Evolutionary conservation across 495 filamentous ascomycete genomes (phyloP), one percentile per base, ranked within the genome.

Genomic region (Penicillium chermesinum): DNA sequence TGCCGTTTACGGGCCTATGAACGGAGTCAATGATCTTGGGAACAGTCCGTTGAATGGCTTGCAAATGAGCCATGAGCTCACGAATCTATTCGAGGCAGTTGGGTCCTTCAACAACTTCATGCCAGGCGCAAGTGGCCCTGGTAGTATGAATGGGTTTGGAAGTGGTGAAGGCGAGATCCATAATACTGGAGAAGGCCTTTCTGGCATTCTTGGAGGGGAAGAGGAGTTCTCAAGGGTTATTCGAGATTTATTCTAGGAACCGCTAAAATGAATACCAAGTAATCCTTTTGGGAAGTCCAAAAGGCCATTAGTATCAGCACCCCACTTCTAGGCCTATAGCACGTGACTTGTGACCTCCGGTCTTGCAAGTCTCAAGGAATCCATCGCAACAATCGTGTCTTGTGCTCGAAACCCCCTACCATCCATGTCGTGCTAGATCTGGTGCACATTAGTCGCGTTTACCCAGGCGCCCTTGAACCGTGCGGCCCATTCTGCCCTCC

Each of bases 61-160:
- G 19, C 80, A 83, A 49, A 82, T 83, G 73, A 82, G 75, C 49
- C 66, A 76, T 42, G 80, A 83, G 58, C 66, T 88, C 40, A 86
- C 83, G 5, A 80, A 75, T 59, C 58, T 87, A 17, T 88, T 88
- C 49, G 84, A 88, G 54, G 83, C 82, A 34, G 83, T 81, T n/a
- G 80, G 83, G 2, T 77, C 75, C 7, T 79, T 76, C 50, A 64
- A 69, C 9, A 75, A 63, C 38, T 72, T 75, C 54, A 58, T 78
- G 50, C 58, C 64, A 15, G 56, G 64, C 9, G 61, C 49, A 7
- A 57, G 58, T 15, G 59, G 56, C 6, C 42, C 63, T n/a, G 70
- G 74, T 42, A 57, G 67, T 3, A 68, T 77, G 13, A 67, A 67
- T 57, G 66, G 67, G 2, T 73, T 72, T 60, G 67, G 71, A 34